phyloP scores from a whole-genome alignment of 768 basidiomycete genomes.

The Thelephora aurantiotincta region DNA sequence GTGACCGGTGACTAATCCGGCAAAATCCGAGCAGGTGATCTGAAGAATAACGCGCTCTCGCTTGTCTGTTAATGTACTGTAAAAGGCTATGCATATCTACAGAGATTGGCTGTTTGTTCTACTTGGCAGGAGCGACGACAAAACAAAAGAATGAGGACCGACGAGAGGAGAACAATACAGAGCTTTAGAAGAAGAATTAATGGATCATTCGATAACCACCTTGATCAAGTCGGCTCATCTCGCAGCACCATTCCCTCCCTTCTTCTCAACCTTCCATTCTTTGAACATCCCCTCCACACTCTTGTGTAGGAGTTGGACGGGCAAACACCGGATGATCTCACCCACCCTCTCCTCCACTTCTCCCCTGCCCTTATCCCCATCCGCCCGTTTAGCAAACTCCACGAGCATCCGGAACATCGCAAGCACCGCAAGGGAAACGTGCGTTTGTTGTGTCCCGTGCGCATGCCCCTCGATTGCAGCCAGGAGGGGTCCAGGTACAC shows the following conservation, averaged over 20 bases:
- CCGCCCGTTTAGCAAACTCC: constrained; percentile 67
- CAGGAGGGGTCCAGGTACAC: constrained; percentile 53
- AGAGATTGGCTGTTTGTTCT: not conserved
- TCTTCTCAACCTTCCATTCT: constrained; percentile 80
- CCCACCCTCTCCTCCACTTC: constrained; percentile 69
- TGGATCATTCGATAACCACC: not conserved
- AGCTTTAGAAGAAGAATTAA: not conserved
- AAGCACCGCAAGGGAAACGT: constrained; percentile 84
- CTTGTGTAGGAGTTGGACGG: constrained; percentile 78
- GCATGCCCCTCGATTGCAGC: constrained; percentile 66
- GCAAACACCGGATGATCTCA: constrained; percentile 83
- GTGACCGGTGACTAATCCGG: too few relatives aligned
- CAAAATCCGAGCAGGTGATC: too few relatives aligned
- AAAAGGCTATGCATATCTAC: not conserved
- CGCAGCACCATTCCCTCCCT: constrained; percentile 30
- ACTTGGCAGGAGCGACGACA: not conserved
- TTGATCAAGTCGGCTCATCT: not conserved
- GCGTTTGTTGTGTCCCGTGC: constrained; percentile 83
- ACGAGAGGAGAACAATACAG: not conserved
- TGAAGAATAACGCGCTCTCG: too few relatives aligned
- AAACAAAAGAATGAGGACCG: not conserved
- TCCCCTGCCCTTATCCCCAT: constrained; percentile 47
- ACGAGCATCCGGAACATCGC: constrained; percentile 78
- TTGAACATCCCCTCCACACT: constrained; percentile 92
- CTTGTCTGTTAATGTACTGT: not conserved